Conservation (phyloP, 768 basidiomycete genomes). For the Gyrodon lividus region DNA sequence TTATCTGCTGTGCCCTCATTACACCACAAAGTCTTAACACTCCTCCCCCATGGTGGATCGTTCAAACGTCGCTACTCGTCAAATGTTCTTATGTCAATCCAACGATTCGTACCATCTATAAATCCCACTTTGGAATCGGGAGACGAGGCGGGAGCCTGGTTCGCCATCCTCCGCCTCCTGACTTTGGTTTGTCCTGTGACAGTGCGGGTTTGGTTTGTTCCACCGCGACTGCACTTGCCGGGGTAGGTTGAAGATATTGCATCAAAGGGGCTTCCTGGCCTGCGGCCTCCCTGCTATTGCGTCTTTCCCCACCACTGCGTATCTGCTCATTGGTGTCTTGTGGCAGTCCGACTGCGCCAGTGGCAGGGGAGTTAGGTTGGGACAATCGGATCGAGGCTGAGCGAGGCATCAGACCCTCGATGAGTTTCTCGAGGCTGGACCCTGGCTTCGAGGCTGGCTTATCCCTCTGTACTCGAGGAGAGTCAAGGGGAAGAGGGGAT, state of each 20-base stretch:
- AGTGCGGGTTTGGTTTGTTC: not conserved
- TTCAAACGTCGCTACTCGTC: too few species aligned
- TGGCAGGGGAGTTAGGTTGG: conserved; percentile 14
- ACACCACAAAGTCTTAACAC: too few species aligned
- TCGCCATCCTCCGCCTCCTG: conserved; percentile 17
- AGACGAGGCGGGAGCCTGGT: conserved; percentile 28
- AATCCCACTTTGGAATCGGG: conserved; percentile 33
- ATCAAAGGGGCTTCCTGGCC: not conserved
- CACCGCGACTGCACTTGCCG: not conserved
- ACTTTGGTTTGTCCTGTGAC: conserved; percentile 7
- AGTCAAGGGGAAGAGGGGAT: conserved; percentile 2
- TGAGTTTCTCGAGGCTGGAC: conserved; percentile 13
- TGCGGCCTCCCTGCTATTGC: not conserved
- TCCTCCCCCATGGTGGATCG: too few species aligned
- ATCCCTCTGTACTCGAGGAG: not conserved
- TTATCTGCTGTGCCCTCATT: too few species aligned
- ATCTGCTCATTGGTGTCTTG: conserved; percentile 1
- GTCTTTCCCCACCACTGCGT: not conserved
- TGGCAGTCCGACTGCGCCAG: not conserved
- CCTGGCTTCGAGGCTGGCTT: not conserved
- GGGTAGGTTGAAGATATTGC: not conserved
- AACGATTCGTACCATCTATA: not conserved
- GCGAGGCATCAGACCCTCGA: conserved; percentile 12
- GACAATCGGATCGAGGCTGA: conserved; percentile 21
- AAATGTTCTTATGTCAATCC: too few species aligned